These are phyloP conservation scores for Silene coronaria DNA, from an alignment of 179 eudicot genomes.

Conservation along the genomic window DNA sequence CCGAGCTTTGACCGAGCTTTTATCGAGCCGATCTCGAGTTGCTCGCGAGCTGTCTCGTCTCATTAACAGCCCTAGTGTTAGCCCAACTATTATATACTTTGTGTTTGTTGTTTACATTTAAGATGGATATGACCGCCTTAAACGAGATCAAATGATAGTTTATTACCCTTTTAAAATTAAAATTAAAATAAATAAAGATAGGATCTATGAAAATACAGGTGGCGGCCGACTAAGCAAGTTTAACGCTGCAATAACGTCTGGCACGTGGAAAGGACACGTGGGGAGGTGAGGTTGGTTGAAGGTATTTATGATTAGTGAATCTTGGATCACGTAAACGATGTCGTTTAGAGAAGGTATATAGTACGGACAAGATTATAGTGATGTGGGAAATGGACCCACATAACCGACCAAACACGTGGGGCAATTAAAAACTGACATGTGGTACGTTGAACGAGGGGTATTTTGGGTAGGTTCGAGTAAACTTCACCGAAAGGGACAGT, in stretches of 20 bases:
- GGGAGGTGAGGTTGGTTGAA: slow-evolving; percentile 27
- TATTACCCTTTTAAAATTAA: too few species aligned
- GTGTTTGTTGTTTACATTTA: too few species aligned
- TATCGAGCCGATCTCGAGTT: too few species aligned
- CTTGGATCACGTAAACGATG: slow-evolving; percentile 28
- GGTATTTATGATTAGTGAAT: neutral
- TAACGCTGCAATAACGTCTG: slow-evolving; percentile 10
- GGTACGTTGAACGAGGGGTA: slow-evolving; percentile 7
- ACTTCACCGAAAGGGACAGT: slow-evolving; percentile 19
- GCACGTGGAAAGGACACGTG: slow-evolving; percentile 44
- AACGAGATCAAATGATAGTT: too few species aligned
- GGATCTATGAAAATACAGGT: slow-evolving; percentile 22
- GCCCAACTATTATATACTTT: too few species aligned
- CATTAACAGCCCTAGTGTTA: too few species aligned
- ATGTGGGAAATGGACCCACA: slow-evolving; percentile 19
- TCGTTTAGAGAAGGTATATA: slow-evolving; percentile 11
- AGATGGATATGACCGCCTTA: too few species aligned
- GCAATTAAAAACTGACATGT: neutral
- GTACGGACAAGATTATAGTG: slow-evolving; percentile 10
- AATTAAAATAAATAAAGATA: too few species aligned
- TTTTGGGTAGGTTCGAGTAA: neutral
- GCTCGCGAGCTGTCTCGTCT: too few species aligned
- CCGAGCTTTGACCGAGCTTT: too few species aligned
- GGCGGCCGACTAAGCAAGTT: slow-evolving; percentile 19
- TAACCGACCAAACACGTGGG: slow-evolving; percentile 26